Base-by-base conservation (phyloP, 2,329 filamentous ascomycete genomes). In the Aspergillus uvarum region DNA sequence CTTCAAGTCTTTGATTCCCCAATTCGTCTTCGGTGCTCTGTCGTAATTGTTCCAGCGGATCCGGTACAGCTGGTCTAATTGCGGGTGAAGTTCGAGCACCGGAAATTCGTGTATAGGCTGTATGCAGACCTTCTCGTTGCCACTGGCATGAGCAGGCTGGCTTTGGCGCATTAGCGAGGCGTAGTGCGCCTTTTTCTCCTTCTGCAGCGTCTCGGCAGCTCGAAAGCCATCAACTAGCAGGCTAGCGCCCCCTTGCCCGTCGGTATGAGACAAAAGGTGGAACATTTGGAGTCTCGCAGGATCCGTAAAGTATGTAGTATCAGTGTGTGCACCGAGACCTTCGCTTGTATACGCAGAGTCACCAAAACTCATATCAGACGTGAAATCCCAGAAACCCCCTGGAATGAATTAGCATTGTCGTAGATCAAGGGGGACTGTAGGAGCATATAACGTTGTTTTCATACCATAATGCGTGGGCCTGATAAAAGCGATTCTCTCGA, bases 1-100 rank as follows among this genome's bases (percentile, higher is more conserved):
- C 7, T 77, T 74, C 2, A 87, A 81, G 4, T 81, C 73, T 22
- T 79, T 75, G 19, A 82, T 68, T 4, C 74, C 74, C 69, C 87
- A 84, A 47, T 80, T 65, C 14, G 85, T 84, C 61, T 91, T 82
- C 2, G 88, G 83, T 1, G 90, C 91, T 47, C 95, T 83, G 74
- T 98, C 95, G 63, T 92, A 89, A 64, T 93, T 94, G 74, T 99
- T 99, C 95, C 95, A 99, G 56, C 94, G 84, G 6, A 98, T 82
- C 58, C 92, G 88, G 31, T 82, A 77, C 47, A 89, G 70, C 42
- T 74, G 69, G 0, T 72, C 70, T 2, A 76, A 77, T 1, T 73
- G 68, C 0, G 77, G 72, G 51, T 86, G 80, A 48, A 87, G 77
- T 59, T 88, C 86, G 8, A 98, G 79, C 1, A 96, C 91, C 0